These are phyloP conservation scores for Talinum fruticosum DNA, from an alignment of 148 eudicot genomes.

Conservation along the genomic window DNA sequence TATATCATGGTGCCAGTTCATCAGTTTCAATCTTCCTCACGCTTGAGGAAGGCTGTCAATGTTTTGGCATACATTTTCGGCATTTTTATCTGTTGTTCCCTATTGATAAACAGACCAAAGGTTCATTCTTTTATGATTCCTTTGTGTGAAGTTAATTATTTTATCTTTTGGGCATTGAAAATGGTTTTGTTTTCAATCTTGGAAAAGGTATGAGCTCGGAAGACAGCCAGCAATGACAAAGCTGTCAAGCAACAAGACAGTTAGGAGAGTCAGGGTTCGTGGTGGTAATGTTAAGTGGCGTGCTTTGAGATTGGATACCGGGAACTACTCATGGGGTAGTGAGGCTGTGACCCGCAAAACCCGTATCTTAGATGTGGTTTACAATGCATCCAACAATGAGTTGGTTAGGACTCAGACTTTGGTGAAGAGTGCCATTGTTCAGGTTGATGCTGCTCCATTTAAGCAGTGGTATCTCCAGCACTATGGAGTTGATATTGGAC, in stretches of 20 bases:
- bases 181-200: neutral
- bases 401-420: constrained; percentile 84
- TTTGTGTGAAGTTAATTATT: neutral
- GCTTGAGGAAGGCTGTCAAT: neutral
- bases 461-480: constrained; percentile 85
- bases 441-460: constrained; percentile 89
- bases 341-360: constrained; percentile 75
- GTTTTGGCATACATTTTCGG: constrained; percentile 10
- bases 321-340: constrained; percentile 87
- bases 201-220: constrained; percentile 80
- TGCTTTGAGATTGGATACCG: constrained; percentile 84
- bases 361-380: constrained; percentile 75
- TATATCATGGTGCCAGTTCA: constrained; percentile 1
- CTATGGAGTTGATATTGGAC: constrained; percentile 78
- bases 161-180: neutral
- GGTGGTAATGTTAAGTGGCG: constrained; percentile 94
- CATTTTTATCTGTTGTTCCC: neutral
- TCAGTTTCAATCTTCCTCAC: neutral
- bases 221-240: constrained; percentile 92
- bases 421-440: constrained; percentile 82
- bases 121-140: neutral
- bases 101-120: no score
- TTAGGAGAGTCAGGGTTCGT: constrained; percentile 68
- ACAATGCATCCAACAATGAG: constrained; percentile 88
- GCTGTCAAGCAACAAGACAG: constrained; percentile 75